Evolutionary conservation across 2,329 filamentous ascomycete genomes (phyloP).

Genomic region (Mollisia scopiformis): DNA sequence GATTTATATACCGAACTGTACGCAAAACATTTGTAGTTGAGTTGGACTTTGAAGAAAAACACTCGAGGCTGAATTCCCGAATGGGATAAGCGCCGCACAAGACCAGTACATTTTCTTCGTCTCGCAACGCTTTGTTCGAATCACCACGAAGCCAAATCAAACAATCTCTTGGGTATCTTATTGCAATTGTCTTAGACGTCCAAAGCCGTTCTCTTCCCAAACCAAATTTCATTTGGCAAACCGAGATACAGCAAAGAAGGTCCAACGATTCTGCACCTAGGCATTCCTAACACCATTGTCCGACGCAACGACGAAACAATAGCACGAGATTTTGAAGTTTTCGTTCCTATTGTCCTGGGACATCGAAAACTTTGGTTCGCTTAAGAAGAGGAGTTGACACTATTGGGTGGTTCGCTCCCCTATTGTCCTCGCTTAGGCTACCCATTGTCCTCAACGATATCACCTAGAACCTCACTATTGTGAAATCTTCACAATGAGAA

Average conservation of each 20-base stretch:
- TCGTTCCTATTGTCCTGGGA: background rate
- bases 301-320: background rate
- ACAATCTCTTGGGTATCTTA: too few relatives aligned
- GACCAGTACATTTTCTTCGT: background rate
- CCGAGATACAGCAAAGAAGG: too few relatives aligned
- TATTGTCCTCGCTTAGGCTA: background rate
- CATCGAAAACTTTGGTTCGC: background rate
- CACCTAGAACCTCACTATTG: background rate
- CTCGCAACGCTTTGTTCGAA: too few relatives aligned
- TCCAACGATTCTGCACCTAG: too few relatives aligned
- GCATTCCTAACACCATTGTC: too few relatives aligned
- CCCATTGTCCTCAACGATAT: background rate
- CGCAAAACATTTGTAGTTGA: conserved; percentile 16
- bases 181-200: too few relatives aligned
- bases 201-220: too few relatives aligned
- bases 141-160: too few relatives aligned
- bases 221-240: too few relatives aligned
- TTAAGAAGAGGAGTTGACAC: background rate
- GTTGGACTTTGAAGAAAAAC: background rate
- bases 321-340: background rate
- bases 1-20: conserved; percentile 27
- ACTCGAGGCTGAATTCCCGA: background rate
- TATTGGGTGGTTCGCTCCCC: background rate
- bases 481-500: background rate
- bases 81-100: background rate